These are phyloP conservation scores for Hanseniaspora taiwanica DNA, from an alignment of 805 yeast genomes.

Conservation along the genomic window DNA sequence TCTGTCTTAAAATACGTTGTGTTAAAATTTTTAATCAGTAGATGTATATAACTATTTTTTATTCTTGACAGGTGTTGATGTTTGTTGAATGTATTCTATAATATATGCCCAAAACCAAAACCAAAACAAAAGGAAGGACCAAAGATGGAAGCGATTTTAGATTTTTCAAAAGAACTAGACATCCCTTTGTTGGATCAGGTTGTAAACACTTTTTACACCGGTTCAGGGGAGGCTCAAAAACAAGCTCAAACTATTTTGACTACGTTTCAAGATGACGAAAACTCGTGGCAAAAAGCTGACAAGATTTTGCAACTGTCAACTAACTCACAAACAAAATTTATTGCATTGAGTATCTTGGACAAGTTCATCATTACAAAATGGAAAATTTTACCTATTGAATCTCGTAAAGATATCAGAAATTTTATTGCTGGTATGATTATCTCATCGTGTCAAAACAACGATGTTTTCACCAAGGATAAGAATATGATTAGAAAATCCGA, in stretches of 20 bases:
- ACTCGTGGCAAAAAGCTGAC: conserved; percentile 92
- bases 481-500: conserved; percentile 88
- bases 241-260: conserved; percentile 61
- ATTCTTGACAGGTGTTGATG: too few relatives aligned
- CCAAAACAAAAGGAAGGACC: conserved; percentile 7
- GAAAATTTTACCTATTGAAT: conserved; percentile 83
- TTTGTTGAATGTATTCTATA: too few relatives aligned
- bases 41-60: too few relatives aligned
- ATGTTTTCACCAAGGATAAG: conserved; percentile 53
- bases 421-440: conserved; percentile 91
- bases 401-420: conserved; percentile 85
- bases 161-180: conserved; percentile 76
- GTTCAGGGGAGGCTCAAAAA: conserved; percentile 54
- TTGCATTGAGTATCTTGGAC: conserved; percentile 82
- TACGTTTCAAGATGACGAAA: conserved; percentile 84
- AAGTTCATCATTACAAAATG: conserved; percentile 83
- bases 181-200: conserved; percentile 66
- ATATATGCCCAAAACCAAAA: neutral
- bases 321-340: conserved; percentile 81
- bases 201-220: conserved; percentile 73
- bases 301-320: conserved; percentile 65
- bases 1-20: too few relatives aligned
- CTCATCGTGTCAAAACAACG: conserved; percentile 75
- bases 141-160: conserved; percentile 69
- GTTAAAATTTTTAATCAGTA: too few relatives aligned